Evolutionary conservation across 2,329 filamentous ascomycete species (phyloP), one percentile per base, ranked within the genome.

Genomic region (Pseudogymnoascus pannorum): DNA sequence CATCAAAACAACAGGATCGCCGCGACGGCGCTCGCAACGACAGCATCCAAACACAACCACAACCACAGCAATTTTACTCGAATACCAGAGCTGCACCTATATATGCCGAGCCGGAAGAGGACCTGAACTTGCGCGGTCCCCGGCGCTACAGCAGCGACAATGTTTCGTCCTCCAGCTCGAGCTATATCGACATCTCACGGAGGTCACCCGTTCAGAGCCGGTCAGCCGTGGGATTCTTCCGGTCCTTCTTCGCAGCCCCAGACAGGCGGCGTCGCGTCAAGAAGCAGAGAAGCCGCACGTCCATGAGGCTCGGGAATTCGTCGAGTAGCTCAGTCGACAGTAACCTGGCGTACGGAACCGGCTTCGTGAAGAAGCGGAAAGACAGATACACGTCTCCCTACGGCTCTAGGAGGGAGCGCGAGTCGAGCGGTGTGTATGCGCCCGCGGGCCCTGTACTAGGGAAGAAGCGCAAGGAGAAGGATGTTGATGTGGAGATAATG

Each of bases 301-400:
- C 87, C 60, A 78, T 86, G 42, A 81, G 79, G 61, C 80, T 85
- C 67, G 78, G 76, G 60, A 87, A 86, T 67, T 86, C 82, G 1
- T 89, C 86, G 1, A 87, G 84, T 2, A 88, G 85, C 0, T 87
- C 85, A 0, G 77, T 88, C 60, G 85, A 88, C 71, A 83, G 81
- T 18, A 87, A 90, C 69, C 74, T 89, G 63, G 86, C 86, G 8
- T 89, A 88, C 69, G 86, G 87, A 8, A 79, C 75, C 60, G 86
- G 84, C 14, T 87, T 11, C 48, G 40, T 35, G 58, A 60, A 60
- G 36, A 35, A 29, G 40, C 22, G 33, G 3, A 51, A 51, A 18
- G 58, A 60, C 5, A 33, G n/a, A 18, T 31, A 54, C 48, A 26
- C 16, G 48, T 16, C 48, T 4, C 8, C 24, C 4, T 54, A 29